phyloP scores from a whole-genome alignment of 257 asterid species.

The Solanum piurae region DNA sequence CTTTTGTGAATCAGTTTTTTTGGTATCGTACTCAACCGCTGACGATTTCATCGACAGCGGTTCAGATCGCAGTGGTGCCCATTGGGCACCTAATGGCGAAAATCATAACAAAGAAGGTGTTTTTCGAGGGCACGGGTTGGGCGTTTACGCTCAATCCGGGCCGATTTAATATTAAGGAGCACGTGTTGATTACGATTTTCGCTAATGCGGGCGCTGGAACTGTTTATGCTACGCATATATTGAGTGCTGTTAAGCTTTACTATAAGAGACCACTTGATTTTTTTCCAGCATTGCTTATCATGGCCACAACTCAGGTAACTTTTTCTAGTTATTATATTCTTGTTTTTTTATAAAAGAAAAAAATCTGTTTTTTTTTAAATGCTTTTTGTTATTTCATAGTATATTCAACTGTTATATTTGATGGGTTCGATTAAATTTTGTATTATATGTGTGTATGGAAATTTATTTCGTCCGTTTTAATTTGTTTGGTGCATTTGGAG shows the following conservation, averaged over 20 bases:
- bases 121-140: conserved; percentile 17
- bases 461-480: background rate
- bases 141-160: conserved; percentile 39
- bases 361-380: background rate
- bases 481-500: background rate
- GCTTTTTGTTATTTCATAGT: background rate
- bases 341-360: background rate
- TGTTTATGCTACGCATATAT: conserved; percentile 41
- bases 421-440: background rate
- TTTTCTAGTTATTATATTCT: background rate
- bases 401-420: background rate
- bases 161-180: conserved; percentile 42
- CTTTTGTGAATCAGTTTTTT: conserved; percentile 40
- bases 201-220: conserved; percentile 42
- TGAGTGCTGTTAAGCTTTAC: conserved; percentile 36
- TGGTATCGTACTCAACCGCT: conserved; percentile 32
- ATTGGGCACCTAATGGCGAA: conserved; percentile 34
- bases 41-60: conserved; percentile 12
- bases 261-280: conserved; percentile 22
- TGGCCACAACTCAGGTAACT: conserved; percentile 46
- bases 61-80: conserved; percentile 35
- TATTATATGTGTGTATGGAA: background rate
- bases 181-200: conserved; percentile 37
- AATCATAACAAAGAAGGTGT: conserved; percentile 5
- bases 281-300: conserved; percentile 20